Base-by-base conservation (phyloP, 2,329 filamentous ascomycete genomes). In the Alternaria arbusti region DNA sequence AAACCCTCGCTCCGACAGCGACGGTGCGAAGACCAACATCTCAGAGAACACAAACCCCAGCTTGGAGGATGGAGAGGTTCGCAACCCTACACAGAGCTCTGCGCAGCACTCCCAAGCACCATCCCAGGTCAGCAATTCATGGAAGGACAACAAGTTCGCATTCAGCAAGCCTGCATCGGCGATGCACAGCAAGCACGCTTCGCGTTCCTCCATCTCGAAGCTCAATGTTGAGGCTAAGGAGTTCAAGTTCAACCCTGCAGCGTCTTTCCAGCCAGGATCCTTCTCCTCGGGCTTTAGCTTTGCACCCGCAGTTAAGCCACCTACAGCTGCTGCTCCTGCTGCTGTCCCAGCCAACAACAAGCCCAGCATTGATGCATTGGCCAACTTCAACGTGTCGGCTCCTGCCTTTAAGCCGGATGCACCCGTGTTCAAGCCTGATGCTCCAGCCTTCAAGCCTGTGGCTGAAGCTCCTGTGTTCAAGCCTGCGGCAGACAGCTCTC, bases 201-300 rank as follows among this genome's bases (percentile, higher is more conserved):
- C 89, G 75, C 92, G 91, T 71, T 84, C 89, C 4, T 94, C 85
- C 0, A 80, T 90, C 46, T 93, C 93, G 1, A 94, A 90, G 70
- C 86, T 98, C 70, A 98, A 98, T 72, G 94, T 96, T 28, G 88
- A 91, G 66, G 95, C 95, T 0, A 91, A 94, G 50, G 93, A 96
- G 74, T 97, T 97, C 84, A 86, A 90, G 71, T 95, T 95, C 80
- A 86, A 90, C 59, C 87, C 87, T 7, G 79, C 79, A 36, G 81
- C 82, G 15, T 82, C 84, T 3, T 87, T 87, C 70, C 82, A 80
- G 46, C 81, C 85, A 15, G 81, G 79, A 15, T 78, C 83, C 3
- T 84, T 74, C 51, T 72, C 84, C 15, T 80, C 80, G 6, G 72
- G 71, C 47, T 78, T 79, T 51, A 68, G 67, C 11, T 85, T 86